These are phyloP conservation scores for Aspergillus pseudoterreus DNA, from an alignment of 2,329 filamentous ascomycete species.

Conservation along the genomic window DNA sequence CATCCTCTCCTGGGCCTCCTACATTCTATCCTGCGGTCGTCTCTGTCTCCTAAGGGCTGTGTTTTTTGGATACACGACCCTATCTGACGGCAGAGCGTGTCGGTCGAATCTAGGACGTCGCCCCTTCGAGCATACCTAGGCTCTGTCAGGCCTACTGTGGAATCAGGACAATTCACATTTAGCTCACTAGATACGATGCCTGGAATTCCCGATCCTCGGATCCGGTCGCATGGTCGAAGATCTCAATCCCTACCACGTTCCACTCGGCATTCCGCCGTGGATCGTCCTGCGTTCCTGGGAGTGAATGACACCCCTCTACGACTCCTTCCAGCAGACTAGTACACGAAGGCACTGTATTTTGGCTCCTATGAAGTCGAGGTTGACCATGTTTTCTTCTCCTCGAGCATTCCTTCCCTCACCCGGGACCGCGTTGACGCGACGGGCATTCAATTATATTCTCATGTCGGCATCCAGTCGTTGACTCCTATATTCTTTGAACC, in stretches of 20 bases:
- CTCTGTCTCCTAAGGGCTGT: neutral
- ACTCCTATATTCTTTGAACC: neutral
- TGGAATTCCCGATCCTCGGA: no score
- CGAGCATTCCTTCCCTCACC: slow-evolving; percentile 17
- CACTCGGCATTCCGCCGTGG: slow-evolving; percentile 1
- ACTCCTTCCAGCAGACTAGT: neutral
- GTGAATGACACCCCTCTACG: slow-evolving; percentile 1
- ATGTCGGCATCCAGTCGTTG: slow-evolving; percentile 5
- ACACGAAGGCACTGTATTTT: slow-evolving; percentile 1
- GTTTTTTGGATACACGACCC: neutral
- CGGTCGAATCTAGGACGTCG: neutral
- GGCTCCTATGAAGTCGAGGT: neutral
- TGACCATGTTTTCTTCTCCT: slow-evolving; percentile 7
- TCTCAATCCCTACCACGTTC: neutral
- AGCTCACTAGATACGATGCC: no score
- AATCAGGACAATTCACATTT: no score
- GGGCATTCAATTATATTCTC: slow-evolving; percentile 3
- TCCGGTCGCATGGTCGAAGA: neutral
- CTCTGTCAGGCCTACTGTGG: no score
- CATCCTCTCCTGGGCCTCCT: slow-evolving; percentile 2
- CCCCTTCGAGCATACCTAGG: no score
- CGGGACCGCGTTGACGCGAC: slow-evolving; percentile 19
- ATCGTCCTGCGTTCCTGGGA: neutral
- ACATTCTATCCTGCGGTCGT: slow-evolving; percentile 4
- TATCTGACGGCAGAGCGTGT: neutral